Base-by-base conservation (phyloP, 768 basidiomycete genomes). In the Podaxis pistillaris region DNA sequence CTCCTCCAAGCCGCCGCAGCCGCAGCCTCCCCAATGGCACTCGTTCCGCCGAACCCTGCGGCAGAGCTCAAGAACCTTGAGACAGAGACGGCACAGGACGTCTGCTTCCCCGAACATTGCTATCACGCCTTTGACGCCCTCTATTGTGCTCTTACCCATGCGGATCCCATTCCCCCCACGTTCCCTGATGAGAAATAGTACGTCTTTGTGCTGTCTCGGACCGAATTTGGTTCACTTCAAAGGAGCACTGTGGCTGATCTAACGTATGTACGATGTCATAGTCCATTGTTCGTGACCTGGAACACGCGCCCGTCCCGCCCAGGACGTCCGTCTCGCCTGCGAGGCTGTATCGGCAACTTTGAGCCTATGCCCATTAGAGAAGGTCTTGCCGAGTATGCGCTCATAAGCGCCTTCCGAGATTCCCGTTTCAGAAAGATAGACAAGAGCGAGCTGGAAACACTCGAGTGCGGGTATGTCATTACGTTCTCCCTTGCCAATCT, bases 221-320 rank as follows among this genome's bases (percentile, higher is more conserved):
- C 30, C 38, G 15, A 57, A 49, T 12, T 8, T 1, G 44, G 24
- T 56, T 30, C 9, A 49, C 12, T 46, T 37, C 46, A 17, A n/a
- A 19, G 4, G 44, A 44, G 28, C 30, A 33, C n/a, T 58, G 38
- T 37, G 30, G 22, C 44, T 37, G 26, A 41, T 64, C 11, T 64
- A 49, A 56, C 41, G 28, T 63, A 46, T 36, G 55, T 44, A 44
- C 24, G 40, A 15, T 49, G 36, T 54, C 38, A 49, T 65, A 94
- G 94, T 75, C 94, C 96, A 12, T 80, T 99, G 60, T 99, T 99
- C 74, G 94, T 98, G 36, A 98, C 96, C 5, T 99, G 96, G 96
- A 95, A 94, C 75, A 89, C 85, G 50, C 83, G 83, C 63, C 80
- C 84, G 36, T 81, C 80, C 62, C 86, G 84, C 61, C 77, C 85